Percentiles rank a stretch among this genome's conserved stretches.
Evolutionary conservation across 2,329 filamentous ascomycete genomes (phyloP).

Genomic region (Aspergillus calidoustus): DNA sequence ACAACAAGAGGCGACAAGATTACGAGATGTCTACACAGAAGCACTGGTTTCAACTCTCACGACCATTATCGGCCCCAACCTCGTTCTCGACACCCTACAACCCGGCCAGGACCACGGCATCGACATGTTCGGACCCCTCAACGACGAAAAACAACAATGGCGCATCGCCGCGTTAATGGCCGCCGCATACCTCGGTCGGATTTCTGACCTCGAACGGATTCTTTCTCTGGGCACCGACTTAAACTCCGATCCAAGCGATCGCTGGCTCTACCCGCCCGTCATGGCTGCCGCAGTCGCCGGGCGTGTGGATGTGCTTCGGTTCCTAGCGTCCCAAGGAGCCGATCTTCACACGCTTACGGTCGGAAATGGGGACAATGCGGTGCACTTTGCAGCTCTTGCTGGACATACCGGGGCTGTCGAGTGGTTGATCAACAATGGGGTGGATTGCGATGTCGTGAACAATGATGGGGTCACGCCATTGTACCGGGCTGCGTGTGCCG

Average conservation of each 20-base stretch:
- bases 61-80: not conserved
- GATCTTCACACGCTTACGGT: not conserved
- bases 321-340: not conserved
- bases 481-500: not conserved
- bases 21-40: not conserved
- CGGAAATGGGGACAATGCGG: not conserved
- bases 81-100: not conserved
- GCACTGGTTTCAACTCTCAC: not conserved
- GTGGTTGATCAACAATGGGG: not conserved
- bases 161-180: not conserved
- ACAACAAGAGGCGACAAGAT: not conserved
- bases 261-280: not conserved
- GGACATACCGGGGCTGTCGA: not conserved
- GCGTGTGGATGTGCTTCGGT: not conserved
- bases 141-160: not conserved
- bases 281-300: not conserved
- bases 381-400: not conserved
- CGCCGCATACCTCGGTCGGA: conserved; percentile 4
- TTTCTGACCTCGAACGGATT: not conserved
- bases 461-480: conserved; percentile 5
- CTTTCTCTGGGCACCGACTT: not conserved
- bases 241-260: not conserved
- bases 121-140: not conserved
- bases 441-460: not conserved
- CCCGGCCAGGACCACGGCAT: not conserved